Conservation (phyloP, 192 early-diverging fungal species). For the Piromyces finnis region DNA sequence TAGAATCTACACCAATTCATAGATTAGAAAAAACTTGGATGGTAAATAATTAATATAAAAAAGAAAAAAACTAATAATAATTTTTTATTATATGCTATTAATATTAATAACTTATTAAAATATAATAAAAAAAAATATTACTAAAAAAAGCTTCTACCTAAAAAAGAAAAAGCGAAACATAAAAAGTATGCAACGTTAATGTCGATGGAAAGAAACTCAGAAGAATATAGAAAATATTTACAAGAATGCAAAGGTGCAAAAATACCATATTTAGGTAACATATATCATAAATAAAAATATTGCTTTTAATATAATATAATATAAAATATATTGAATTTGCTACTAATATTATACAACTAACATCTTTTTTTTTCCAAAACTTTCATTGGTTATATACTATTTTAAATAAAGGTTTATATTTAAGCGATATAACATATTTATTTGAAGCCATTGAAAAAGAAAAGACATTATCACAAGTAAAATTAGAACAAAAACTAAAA, state of each 20-base stretch:
- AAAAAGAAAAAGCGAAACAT: not conserved
- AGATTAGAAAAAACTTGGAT: conserved; percentile 1
- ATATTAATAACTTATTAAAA: no score
- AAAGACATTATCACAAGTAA: not conserved
- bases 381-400: no score
- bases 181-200: not conserved
- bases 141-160: not conserved
- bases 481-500: not conserved
- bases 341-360: no score
- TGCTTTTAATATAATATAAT: no score
- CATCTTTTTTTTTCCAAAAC: no score
- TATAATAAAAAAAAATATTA: no score
- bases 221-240: not conserved
- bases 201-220: not conserved
- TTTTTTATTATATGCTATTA: no score
- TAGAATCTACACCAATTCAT: not conserved
- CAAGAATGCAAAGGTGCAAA: not conserved
- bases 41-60: not conserved
- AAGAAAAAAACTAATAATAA: not conserved
- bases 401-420: not conserved
- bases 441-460: not conserved
- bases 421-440: not conserved
- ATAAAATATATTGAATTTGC: no score
- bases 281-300: no score
- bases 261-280: not conserved